Base-by-base conservation (phyloP, 2,329 filamentous ascomycete species). In the Juglanconis oblonga region DNA sequence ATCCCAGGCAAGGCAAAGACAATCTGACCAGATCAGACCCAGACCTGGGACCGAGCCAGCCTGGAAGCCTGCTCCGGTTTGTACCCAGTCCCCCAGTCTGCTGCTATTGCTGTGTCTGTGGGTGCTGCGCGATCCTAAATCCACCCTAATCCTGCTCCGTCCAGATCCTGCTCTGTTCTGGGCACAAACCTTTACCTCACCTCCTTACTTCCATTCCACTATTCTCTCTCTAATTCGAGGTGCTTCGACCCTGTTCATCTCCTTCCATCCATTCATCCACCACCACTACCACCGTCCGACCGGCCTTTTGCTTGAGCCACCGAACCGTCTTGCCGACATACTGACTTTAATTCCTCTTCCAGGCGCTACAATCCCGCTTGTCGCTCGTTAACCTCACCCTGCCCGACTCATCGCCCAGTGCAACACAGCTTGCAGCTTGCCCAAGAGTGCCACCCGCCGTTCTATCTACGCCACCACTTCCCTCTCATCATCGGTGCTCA, bases 331-430 rank as follows among this genome's bases (percentile, higher is more conserved):
- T 10, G 45, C 17, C 45, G 24, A 32, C 11, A 31, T 31, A 53
- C 58, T 61, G 47, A 63, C 58, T 17, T 58, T 44, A 47, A 44
- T 51, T 55, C 59, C 52, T 57, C 51, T 55, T 33, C 42, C 61
- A 63, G 61, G 55, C 58, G 61, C 61, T 57, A 42, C 51, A 50
- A 57, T 36, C 29, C 47, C 51, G 51, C 61, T 60, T 61, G 61
- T 60, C 61, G 59, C 61, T 63, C 61, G 61, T 63, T 63, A 42
- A 60, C 54, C 14, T 31, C 51, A 47, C 50, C 35, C 40, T 54
- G 17, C 33, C 49, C 53, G 11, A 51, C 53, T 44, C 45, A 35
- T 57, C 49, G 38, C 33, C 47, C 57, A 47, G 38, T 55, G 50
- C 57, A 55, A 52, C 57, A 40, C 52, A 42, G 45, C 35, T 29